A percentile compares a stretch with the other conserved stretches of the same genome.
Conservation (phyloP, 2,329 filamentous ascomycete species). For the Aspergillus alliaceus region DNA sequence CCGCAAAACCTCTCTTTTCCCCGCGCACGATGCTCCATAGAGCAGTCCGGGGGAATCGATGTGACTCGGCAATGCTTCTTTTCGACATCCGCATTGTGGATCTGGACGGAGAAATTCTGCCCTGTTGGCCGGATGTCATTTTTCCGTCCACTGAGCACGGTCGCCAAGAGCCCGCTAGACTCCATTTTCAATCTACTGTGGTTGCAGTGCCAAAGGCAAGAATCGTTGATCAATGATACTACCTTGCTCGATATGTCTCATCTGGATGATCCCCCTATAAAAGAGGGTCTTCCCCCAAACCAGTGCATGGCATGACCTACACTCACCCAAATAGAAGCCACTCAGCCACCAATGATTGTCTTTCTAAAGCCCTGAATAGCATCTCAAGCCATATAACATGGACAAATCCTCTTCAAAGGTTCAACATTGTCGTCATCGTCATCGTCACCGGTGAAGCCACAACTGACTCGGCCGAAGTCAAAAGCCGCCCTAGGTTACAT, state of each 20-base stretch:
- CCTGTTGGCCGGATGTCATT: conserved; percentile 5
- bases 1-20: conserved; percentile 9
- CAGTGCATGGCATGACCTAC: background rate
- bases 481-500: background rate
- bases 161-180: conserved; percentile 2
- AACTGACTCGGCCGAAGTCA: background rate
- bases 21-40: conserved; percentile 8
- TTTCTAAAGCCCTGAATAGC: background rate
- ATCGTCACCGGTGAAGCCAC: background rate
- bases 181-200: too few relatives aligned
- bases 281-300: background rate
- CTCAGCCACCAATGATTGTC: background rate
- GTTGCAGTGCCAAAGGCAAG: too few relatives aligned
- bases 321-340: background rate
- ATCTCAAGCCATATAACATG: background rate
- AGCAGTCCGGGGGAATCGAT: conserved; percentile 4
- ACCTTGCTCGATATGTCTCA: too few relatives aligned
- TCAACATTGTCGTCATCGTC: background rate
- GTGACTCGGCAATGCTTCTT: conserved; percentile 10
- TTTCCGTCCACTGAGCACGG: conserved; percentile 16
- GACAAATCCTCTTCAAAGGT: background rate
- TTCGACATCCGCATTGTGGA: conserved; percentile 3
- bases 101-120: conserved; percentile 19
- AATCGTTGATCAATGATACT: too few relatives aligned
- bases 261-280: background rate